Evolutionary conservation across 768 basidiomycete genomes (phyloP).

Genomic region (Lentinula sp.): DNA sequence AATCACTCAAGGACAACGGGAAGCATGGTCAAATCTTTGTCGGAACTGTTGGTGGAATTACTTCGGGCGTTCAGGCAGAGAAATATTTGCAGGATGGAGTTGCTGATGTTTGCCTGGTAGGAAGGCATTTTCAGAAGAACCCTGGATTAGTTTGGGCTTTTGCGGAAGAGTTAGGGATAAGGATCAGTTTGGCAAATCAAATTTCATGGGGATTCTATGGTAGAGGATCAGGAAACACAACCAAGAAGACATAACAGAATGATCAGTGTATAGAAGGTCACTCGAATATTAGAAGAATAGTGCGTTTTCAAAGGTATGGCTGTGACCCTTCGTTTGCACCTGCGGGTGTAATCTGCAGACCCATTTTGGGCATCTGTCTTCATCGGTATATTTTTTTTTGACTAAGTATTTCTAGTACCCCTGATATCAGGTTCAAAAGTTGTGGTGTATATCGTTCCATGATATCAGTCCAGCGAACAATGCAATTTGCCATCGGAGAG

Average conservation of each 20-base stretch:
- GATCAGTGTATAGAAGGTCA: too few species aligned
- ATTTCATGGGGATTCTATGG: constrained; percentile 50
- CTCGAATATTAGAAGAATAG: too few species aligned
- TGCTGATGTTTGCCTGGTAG: constrained; percentile 55
- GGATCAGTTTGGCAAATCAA: constrained; percentile 41
- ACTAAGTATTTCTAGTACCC: too few species aligned
- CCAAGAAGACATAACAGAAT: neutral
- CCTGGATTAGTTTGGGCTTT: constrained; percentile 47
- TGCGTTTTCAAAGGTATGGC: too few species aligned
- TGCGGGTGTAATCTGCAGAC: too few species aligned
- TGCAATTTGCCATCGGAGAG: too few species aligned
- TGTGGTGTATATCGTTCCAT: too few species aligned
- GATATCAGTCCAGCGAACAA: too few species aligned
- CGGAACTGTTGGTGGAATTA: constrained; percentile 50
- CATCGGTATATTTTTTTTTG: too few species aligned
- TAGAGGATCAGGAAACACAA: constrained; percentile 14
- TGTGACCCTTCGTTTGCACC: too few species aligned
- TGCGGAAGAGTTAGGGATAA: constrained; percentile 50
- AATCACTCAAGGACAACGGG: constrained; percentile 14
- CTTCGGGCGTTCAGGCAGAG: constrained; percentile 49
- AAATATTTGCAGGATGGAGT: constrained; percentile 48
- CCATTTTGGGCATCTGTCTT: too few species aligned
- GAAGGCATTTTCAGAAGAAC: constrained; percentile 55
- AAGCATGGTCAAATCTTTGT: constrained; percentile 27
- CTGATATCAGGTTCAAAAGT: too few species aligned